Conservation (phyloP, 192 early-diverging fungal species). For the Mortierella alpina region DNA sequence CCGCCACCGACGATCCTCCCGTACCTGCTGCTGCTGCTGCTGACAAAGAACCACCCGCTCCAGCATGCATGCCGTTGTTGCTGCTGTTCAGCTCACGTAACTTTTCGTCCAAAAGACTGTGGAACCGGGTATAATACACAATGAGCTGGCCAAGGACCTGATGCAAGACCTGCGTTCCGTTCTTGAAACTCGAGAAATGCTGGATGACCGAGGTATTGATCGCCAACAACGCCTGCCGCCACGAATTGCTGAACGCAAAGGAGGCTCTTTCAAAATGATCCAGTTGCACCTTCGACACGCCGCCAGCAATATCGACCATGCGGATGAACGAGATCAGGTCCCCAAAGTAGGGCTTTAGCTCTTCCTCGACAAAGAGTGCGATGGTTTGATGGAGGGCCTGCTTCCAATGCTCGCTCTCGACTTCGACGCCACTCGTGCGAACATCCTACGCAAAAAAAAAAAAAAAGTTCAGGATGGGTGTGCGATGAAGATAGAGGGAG, state of each 20-base stretch:
- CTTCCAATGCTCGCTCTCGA: slow-evolving; percentile 69
- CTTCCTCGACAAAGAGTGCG: slow-evolving; percentile 88
- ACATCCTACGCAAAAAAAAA: slow-evolving; percentile 55
- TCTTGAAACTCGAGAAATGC: slow-evolving; percentile 95
- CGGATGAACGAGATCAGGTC: slow-evolving; percentile 85
- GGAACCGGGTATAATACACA: slow-evolving; percentile 93
- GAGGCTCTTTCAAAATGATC: slow-evolving; percentile 76
- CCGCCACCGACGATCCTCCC: slow-evolving; percentile 3
- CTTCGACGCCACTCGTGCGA: slow-evolving; percentile 56
- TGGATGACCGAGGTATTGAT: slow-evolving; percentile 92
- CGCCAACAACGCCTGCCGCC: slow-evolving; percentile 77
- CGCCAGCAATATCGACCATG: slow-evolving; percentile 72
- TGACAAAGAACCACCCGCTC: background rate
- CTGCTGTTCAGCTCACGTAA: slow-evolving; percentile 58
- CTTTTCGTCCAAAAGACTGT: slow-evolving; percentile 81
- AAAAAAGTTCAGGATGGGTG: background rate
- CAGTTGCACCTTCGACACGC: slow-evolving; percentile 65
- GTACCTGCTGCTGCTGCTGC: slow-evolving; percentile 13
- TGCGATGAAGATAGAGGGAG: background rate
- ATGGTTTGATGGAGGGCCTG: slow-evolving; percentile 71
- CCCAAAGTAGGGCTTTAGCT: slow-evolving; percentile 85
- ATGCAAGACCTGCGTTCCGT: slow-evolving; percentile 93
- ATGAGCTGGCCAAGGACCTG: slow-evolving; percentile 88
- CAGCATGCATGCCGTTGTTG: background rate
- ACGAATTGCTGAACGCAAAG: slow-evolving; percentile 80